These are phyloP conservation scores for Neurospora terricola DNA, from an alignment of 495 filamentous ascomycete genomes.

Conservation along the genomic window DNA sequence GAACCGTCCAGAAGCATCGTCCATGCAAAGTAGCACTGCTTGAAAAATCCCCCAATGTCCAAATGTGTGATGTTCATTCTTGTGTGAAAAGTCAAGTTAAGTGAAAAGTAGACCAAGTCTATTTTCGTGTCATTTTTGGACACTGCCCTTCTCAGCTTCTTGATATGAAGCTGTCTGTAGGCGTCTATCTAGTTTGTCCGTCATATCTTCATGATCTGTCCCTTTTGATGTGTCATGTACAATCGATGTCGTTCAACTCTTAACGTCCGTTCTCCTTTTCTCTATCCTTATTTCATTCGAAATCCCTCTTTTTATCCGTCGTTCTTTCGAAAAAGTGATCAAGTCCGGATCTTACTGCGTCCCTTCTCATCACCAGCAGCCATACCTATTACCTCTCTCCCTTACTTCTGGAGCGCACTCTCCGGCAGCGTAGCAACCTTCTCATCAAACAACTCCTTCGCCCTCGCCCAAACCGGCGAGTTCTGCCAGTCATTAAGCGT, in stretches of 20 bases:
- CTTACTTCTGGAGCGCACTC: constrained; percentile 27
- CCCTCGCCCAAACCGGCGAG: constrained; percentile 69
- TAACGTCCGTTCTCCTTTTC: not conserved
- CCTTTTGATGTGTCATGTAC: not conserved
- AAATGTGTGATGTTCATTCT: not conserved
- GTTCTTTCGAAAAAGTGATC: no score
- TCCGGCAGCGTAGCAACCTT: constrained; percentile 69
- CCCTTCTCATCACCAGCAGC: no score
- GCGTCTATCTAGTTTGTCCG: not conserved
- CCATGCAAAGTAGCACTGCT: not conserved
- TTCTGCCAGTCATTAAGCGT: constrained; percentile 65
- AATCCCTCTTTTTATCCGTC: no score
- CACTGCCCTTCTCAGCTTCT: not conserved
- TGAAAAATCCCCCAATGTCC: not conserved
- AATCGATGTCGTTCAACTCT: not conserved
- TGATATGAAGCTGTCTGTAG: not conserved
- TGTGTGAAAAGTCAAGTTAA: not conserved
- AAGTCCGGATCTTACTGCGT: no score
- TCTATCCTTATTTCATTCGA: not conserved
- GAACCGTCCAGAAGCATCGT: not conserved
- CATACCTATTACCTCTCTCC: no score
- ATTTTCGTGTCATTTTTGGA: not conserved
- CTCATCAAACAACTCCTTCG: constrained; percentile 74
- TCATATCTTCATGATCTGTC: not conserved
- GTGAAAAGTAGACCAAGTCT: not conserved